Percentiles rank a stretch among this genome's conserved stretches.
These are phyloP conservation scores for Filosporella fistucella DNA, from an alignment of 495 filamentous ascomycete genomes.

Conservation along the genomic window DNA sequence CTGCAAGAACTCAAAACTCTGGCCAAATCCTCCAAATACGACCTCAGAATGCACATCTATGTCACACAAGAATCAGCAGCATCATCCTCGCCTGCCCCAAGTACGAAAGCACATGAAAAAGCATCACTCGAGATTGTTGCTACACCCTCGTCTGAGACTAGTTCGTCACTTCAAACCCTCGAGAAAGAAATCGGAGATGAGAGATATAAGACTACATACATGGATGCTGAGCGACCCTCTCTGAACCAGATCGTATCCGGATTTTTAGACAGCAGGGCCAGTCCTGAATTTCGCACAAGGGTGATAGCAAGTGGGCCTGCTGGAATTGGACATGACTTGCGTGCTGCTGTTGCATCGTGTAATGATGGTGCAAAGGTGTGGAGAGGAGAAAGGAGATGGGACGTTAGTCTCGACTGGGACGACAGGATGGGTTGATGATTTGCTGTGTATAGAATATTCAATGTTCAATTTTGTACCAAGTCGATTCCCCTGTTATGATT, in stretches of 20 bases:
- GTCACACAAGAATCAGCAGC: slow-evolving; percentile 44
- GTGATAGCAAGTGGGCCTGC: slow-evolving; percentile 60
- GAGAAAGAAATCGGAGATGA: neutral
- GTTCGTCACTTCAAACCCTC: neutral
- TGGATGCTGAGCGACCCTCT: slow-evolving; percentile 24
- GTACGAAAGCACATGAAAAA: slow-evolving; percentile 17
- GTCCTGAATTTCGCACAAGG: slow-evolving; percentile 39
- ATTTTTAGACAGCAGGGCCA: slow-evolving; percentile 31
- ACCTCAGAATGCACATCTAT: slow-evolving; percentile 48
- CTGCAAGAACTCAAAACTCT: slow-evolving; percentile 39
- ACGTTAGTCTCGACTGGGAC: slow-evolving; percentile 56
- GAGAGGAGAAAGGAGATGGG: slow-evolving; percentile 48
- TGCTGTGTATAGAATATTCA: too few species aligned
- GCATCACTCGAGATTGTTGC: slow-evolving; percentile 13
- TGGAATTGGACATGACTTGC: slow-evolving; percentile 52
- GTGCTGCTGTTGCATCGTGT: slow-evolving; percentile 45
- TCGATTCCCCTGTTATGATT: too few species aligned
- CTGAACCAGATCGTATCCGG: slow-evolving; percentile 28
- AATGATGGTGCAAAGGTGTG: slow-evolving; percentile 47
- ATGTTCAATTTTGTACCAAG: neutral
- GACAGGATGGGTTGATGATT: slow-evolving; percentile 29
- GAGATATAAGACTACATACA: neutral
- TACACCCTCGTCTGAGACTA: neutral
- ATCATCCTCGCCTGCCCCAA: neutral
- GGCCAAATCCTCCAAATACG: slow-evolving; percentile 26